Conservation (phyloP, 2,329 filamentous ascomycete species). For the Fusarium agapanthi region DNA sequence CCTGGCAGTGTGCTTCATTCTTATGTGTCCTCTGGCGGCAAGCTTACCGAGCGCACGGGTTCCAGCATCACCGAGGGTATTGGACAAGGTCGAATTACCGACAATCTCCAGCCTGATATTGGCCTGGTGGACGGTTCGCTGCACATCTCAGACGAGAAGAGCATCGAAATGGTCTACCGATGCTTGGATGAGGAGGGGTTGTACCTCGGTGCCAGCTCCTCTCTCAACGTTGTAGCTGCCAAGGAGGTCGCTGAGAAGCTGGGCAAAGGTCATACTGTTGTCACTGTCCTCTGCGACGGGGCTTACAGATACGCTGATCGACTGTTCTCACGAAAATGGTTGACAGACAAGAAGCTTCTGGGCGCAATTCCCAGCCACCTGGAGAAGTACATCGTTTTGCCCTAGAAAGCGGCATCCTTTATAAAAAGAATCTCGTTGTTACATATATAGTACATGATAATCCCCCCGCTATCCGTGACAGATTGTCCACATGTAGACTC, state of each 20-base stretch:
- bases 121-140: constrained; percentile 85
- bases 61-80: constrained; percentile 97
- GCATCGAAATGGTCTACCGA: constrained; percentile 96
- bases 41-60: constrained; percentile 81
- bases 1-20: constrained; percentile 93
- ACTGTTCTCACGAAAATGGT: constrained; percentile 90
- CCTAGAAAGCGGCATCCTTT: constrained; percentile 56
- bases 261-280: constrained; percentile 87
- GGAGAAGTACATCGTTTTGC: constrained; percentile 93
- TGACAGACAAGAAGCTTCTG: constrained; percentile 84
- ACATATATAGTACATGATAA: constrained; percentile 38
- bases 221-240: constrained; percentile 93
- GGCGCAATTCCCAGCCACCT: constrained; percentile 83
- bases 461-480: background rate
- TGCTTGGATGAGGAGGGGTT: constrained; percentile 95
- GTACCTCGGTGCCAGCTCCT: constrained; percentile 93
- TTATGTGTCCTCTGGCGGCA: constrained; percentile 87
- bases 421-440: constrained; percentile 43
- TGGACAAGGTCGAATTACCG: constrained; percentile 94
- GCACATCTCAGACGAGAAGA: constrained; percentile 89
- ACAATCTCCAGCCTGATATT: constrained; percentile 89
- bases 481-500: background rate
- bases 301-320: constrained; percentile 97
- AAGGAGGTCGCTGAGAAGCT: constrained; percentile 93
- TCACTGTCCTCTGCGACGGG: constrained; percentile 93